Evolutionary conservation across 371 early-diverging fungal species (phyloP).

Genomic region (Syncephalastrum monosporum): DNA sequence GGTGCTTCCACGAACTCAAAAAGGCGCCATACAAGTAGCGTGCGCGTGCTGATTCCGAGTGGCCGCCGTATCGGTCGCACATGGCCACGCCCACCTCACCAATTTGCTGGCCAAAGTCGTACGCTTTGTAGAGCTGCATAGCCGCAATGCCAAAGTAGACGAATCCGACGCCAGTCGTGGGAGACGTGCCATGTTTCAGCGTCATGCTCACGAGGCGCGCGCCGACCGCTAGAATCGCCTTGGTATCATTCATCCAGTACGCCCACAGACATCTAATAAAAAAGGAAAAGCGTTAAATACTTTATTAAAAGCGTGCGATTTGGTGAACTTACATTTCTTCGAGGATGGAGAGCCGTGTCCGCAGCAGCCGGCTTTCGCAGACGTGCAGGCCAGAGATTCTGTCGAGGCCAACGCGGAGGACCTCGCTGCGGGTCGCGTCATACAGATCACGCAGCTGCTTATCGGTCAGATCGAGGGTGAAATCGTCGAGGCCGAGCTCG

Average conservation of each 20-base stretch:
- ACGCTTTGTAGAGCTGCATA: constrained; percentile 39
- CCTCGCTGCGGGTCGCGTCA: constrained; percentile 27
- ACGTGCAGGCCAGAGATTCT: constrained; percentile 31
- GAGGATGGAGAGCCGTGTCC: constrained; percentile 37
- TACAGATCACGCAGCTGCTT: constrained; percentile 27
- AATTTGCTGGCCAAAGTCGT: constrained; percentile 42
- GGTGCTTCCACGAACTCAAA: constrained; percentile 40
- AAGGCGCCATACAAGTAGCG: constrained; percentile 34
- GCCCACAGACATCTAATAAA: constrained; percentile 35
- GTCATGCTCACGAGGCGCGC: constrained; percentile 32
- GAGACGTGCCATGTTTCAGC: constrained; percentile 35
- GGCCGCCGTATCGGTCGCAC: constrained; percentile 39
- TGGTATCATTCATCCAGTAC: constrained; percentile 36
- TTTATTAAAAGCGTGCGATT: not conserved
- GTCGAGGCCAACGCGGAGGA: constrained; percentile 30
- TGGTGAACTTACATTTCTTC: constrained; percentile 33
- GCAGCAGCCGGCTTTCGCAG: constrained; percentile 39
- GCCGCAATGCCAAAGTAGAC: constrained; percentile 47
- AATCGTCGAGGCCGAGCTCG: constrained; percentile 39
- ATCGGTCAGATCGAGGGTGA: constrained; percentile 22
- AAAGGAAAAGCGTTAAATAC: not conserved
- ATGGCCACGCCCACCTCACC: constrained; percentile 39
- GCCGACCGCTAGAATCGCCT: constrained; percentile 31
- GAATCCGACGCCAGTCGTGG: constrained; percentile 46
- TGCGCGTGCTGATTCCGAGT: constrained; percentile 42